phyloP scores from a whole-genome alignment of 2,329 filamentous ascomycete species.

The Hypoxylon sp. region DNA sequence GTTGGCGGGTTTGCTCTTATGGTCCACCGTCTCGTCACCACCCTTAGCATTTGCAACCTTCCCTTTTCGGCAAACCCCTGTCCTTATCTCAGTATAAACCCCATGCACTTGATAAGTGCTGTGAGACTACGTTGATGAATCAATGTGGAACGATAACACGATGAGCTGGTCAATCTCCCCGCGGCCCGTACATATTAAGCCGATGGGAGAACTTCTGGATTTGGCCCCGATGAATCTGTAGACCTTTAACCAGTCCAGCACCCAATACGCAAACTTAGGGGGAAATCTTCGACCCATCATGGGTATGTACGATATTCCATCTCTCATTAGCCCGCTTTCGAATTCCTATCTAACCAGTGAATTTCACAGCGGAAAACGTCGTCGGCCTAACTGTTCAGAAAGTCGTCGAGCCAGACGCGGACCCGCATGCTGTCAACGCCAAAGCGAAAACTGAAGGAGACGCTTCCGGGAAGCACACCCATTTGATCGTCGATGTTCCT shows the following conservation, averaged over 20 bases:
- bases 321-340: background rate
- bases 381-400: conserved; percentile 38
- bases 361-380: conserved; percentile 37
- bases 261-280: background rate
- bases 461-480: background rate
- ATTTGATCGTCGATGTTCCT: conserved; percentile 3
- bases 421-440: conserved; percentile 12
- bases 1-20: too few relatives aligned
- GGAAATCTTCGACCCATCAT: conserved; percentile 18
- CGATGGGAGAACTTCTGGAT: background rate
- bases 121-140: background rate
- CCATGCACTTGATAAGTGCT: background rate
- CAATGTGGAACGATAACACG: background rate
- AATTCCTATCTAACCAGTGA: background rate
- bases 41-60: conserved; percentile 22
- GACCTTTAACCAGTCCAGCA: conserved; percentile 13
- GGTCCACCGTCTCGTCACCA: too few relatives aligned
- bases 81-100: background rate
- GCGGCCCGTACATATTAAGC: conserved; percentile 6
- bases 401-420: conserved; percentile 36
- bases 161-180: background rate
- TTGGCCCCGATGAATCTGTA: background rate
- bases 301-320: conserved; percentile 23
- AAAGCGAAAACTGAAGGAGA: conserved; percentile 2
- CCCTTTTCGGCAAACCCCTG: conserved; percentile 18